phyloP scores from a whole-genome alignment of 202 grass and related monocot genomes.

The Panicum virgatum region DNA sequence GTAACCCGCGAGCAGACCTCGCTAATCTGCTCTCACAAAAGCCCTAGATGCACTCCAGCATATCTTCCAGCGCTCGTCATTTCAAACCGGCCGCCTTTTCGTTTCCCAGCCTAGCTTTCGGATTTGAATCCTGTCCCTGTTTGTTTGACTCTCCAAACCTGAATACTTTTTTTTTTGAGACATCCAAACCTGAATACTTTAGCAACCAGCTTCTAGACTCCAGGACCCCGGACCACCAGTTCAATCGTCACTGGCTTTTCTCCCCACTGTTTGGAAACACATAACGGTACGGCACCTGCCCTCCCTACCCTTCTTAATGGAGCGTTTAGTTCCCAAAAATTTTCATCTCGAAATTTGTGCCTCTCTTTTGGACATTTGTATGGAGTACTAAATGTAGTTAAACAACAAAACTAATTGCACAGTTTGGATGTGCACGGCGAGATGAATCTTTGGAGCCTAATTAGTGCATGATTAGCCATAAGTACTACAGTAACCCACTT shows the following conservation, averaged over 20 bases:
- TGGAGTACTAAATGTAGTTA: too few relatives aligned
- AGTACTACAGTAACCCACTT: too few relatives aligned
- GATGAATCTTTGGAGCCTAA: too few relatives aligned
- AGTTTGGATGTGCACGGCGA: too few relatives aligned
- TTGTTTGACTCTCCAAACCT: constrained; percentile 32
- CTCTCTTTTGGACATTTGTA: too few relatives aligned
- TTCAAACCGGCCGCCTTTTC: constrained; percentile 25
- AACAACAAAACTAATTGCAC: too few relatives aligned
- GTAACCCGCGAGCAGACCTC: background rate
- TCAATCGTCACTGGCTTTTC: background rate
- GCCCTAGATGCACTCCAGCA: background rate
- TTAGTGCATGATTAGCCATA: too few relatives aligned
- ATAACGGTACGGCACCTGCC: background rate
- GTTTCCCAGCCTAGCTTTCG: constrained; percentile 10
- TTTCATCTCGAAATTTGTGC: too few relatives aligned
- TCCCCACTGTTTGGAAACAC: background rate
- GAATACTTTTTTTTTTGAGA: too few relatives aligned
- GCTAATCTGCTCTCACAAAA: background rate
- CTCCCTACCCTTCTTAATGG: background rate
- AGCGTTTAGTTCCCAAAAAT: too few relatives aligned
- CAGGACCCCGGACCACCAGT: background rate
- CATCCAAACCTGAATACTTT: too few relatives aligned
- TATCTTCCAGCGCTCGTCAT: too few relatives aligned
- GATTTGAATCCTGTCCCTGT: constrained; percentile 18
- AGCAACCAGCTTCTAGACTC: background rate